phyloP scores from a whole-genome alignment of 768 basidiomycete species.

The Tulasnella sp. region DNA sequence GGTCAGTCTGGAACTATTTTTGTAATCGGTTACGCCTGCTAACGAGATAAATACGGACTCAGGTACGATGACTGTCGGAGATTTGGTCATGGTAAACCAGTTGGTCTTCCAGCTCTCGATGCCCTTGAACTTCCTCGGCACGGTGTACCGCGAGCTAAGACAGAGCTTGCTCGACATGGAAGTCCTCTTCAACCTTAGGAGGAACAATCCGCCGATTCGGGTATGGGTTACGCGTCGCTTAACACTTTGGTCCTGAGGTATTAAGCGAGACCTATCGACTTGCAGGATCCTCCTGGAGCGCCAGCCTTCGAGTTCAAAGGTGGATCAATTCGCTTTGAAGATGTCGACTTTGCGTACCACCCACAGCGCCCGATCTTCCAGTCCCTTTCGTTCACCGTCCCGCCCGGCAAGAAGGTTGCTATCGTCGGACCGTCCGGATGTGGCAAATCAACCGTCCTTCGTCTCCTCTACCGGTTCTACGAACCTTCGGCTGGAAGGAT shows the following conservation, averaged over 20 bases:
- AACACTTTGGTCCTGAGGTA: background rate
- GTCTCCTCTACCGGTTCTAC: constrained; percentile 93
- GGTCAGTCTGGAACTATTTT: no score
- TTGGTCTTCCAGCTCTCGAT: constrained; percentile 95
- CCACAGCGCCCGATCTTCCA: constrained; percentile 89
- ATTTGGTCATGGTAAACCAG: constrained; percentile 99
- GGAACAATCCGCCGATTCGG: constrained; percentile 66
- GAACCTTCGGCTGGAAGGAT: constrained; percentile 78
- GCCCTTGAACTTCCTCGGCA: constrained; percentile 94
- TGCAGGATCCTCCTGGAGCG: constrained; percentile 65
- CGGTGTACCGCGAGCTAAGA: constrained; percentile 93
- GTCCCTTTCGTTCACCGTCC: constrained; percentile 81
- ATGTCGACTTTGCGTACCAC: constrained; percentile 89
- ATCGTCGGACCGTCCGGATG: constrained; percentile 97
- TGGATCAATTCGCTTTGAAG: constrained; percentile 87
- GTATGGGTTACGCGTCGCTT: constrained; percentile 39
- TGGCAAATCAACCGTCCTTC: constrained; percentile 95
- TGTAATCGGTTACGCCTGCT: no score
- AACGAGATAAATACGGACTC: background rate
- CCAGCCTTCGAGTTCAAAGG: constrained; percentile 65
- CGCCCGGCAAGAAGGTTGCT: constrained; percentile 94
- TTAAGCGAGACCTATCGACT: background rate
- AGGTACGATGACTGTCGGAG: constrained; percentile 98
- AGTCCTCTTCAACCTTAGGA: constrained; percentile 82
- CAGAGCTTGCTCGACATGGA: constrained; percentile 99